Conservation (phyloP, 1,284 basidiomycete genomes). For the Coniferiporia sulphurascens region DNA sequence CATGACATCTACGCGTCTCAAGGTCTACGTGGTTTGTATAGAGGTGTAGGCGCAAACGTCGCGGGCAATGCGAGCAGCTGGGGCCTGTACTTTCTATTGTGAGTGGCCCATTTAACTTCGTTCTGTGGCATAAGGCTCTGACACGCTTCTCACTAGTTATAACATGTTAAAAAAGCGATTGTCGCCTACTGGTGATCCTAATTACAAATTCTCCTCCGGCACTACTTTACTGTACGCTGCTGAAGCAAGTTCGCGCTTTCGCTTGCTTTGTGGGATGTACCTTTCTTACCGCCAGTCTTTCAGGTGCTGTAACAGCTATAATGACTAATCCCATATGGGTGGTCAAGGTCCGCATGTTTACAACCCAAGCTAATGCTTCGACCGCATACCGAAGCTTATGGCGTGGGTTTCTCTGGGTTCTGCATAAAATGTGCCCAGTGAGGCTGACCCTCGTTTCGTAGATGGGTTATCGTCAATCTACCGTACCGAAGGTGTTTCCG, state of each 20-base stretch:
- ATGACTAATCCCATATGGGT: slow-evolving; percentile 99
- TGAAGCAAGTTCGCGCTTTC: slow-evolving; percentile 79
- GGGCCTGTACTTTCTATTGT: slow-evolving; percentile 99
- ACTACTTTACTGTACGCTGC: slow-evolving; percentile 89
- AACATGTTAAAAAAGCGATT: slow-evolving; percentile 84
- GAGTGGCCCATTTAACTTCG: slow-evolving; percentile 33
- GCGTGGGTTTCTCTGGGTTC: slow-evolving; percentile 46
- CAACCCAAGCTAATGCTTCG: slow-evolving; percentile 63
- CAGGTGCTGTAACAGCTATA: slow-evolving; percentile 89
- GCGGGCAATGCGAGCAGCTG: slow-evolving; percentile 96
- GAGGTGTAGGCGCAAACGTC: slow-evolving; percentile 88
- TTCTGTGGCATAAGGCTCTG: neutral
- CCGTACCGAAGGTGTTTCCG: slow-evolving; percentile 70
- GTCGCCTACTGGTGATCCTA: slow-evolving; percentile 48
- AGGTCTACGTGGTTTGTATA: slow-evolving; percentile 86
- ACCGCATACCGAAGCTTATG: slow-evolving; percentile 74
- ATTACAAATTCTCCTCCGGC: slow-evolving; percentile 62
- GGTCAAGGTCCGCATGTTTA: slow-evolving; percentile 97
- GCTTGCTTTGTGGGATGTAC: slow-evolving; percentile 12
- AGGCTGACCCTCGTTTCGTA: slow-evolving; percentile 27
- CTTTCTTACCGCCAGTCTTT: neutral
- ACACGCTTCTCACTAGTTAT: slow-evolving; percentile 53
- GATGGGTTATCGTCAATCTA: slow-evolving; percentile 76
- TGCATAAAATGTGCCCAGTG: slow-evolving; percentile 6
- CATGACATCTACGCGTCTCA: slow-evolving; percentile 69